A percentile compares a stretch with the other conserved stretches of the same genome.
Evolutionary conservation across 1,284 basidiomycete species (phyloP).

Genomic region (Apiotrichum sp.): DNA sequence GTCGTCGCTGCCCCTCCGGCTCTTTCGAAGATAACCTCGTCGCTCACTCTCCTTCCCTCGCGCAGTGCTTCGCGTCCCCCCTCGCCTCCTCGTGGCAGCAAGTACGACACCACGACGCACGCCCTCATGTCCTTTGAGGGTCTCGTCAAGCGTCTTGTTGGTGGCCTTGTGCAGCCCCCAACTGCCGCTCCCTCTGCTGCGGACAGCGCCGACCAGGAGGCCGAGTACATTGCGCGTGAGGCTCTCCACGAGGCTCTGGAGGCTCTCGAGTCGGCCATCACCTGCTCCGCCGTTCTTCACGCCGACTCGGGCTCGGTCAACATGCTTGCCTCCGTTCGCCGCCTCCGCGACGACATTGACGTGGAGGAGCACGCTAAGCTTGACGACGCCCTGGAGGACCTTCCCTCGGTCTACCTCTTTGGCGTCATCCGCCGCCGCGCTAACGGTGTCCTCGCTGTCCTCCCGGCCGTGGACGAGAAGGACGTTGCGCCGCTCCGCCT

Average conservation of each 20-base stretch:
- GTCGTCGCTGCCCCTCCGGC: slow-evolving; percentile 23
- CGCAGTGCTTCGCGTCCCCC: slow-evolving; percentile 39
- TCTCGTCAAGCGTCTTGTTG: slow-evolving; percentile 43
- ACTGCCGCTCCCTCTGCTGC: slow-evolving; percentile 24
- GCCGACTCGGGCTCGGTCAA: slow-evolving; percentile 19
- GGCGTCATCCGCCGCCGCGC: slow-evolving; percentile 35
- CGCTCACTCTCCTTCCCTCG: slow-evolving; percentile 33
- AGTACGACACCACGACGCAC: slow-evolving; percentile 36
- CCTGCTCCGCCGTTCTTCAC: slow-evolving; percentile 36
- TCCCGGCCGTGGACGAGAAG: slow-evolving; percentile 12
- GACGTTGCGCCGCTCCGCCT: slow-evolving; percentile 18
- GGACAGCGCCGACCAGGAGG: slow-evolving; percentile 28
- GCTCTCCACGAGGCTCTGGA: slow-evolving; percentile 46
- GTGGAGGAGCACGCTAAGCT: slow-evolving; percentile 36
- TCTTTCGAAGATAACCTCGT: slow-evolving; percentile 35
- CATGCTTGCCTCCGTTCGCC: slow-evolving; percentile 23
- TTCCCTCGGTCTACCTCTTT: slow-evolving; percentile 44
- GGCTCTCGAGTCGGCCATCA: slow-evolving; percentile 42
- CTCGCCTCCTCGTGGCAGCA: slow-evolving; percentile 35
- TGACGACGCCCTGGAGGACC: slow-evolving; percentile 47
- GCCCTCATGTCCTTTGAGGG: slow-evolving; percentile 44
- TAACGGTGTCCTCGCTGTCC: slow-evolving; percentile 26
- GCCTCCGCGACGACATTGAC: slow-evolving; percentile 42
- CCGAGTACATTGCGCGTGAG: slow-evolving; percentile 46
- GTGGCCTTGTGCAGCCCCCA: slow-evolving; percentile 42